Conservation (phyloP, 108 stramenopile genomes). For the Nannochloropsis oceanica region DNA sequence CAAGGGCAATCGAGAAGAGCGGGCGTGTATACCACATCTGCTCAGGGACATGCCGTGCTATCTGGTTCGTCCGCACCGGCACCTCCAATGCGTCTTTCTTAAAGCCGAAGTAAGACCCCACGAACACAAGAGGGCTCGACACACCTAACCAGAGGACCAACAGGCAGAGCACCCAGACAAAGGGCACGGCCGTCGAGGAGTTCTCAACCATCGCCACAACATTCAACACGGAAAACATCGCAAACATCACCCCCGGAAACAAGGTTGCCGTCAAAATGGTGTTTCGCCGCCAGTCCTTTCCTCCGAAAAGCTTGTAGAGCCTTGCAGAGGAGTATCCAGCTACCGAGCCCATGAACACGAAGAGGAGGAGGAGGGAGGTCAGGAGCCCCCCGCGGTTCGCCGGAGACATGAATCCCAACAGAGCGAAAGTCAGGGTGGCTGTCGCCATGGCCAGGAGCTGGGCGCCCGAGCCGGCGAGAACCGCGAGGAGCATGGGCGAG, state of each 20-base stretch:
- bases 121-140: constrained; percentile 75
- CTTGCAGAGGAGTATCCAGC: constrained; percentile 74
- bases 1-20: constrained; percentile 58
- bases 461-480: constrained; percentile 75
- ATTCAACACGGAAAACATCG: constrained; percentile 35
- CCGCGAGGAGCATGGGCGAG: constrained; percentile 66
- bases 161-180: constrained; percentile 67
- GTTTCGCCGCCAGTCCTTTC: constrained; percentile 39
- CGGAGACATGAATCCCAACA: constrained; percentile 70
- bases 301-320: constrained; percentile 88
- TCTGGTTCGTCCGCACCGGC: constrained; percentile 82
- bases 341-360: constrained; percentile 70
- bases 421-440: constrained; percentile 55
- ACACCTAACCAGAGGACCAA: constrained; percentile 42
- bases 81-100: constrained; percentile 53
- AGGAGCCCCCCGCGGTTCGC: constrained; percentile 86
- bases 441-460: constrained; percentile 73
- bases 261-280: constrained; percentile 36
- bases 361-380: constrained; percentile 74
- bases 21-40: constrained; percentile 59
- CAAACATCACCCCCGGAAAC: constrained; percentile 38
- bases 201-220: constrained; percentile 60
- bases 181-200: constrained; percentile 78
- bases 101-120: constrained; percentile 86
- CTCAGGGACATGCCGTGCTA: constrained; percentile 61